Conservation (phyloP, 2,329 filamentous ascomycete genomes). For the Metarhizium humberi region DNA sequence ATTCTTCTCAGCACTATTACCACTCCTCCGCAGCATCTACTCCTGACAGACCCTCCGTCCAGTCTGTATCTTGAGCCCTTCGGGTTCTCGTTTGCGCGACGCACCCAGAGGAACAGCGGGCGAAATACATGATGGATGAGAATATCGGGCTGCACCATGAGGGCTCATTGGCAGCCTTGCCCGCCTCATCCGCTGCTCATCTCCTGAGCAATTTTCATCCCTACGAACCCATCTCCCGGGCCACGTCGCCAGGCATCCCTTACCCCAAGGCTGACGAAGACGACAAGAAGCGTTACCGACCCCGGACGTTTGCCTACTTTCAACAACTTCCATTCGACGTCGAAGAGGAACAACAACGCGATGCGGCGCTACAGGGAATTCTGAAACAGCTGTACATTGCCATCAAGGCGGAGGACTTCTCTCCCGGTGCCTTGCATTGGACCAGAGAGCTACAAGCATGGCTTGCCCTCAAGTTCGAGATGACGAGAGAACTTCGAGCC, state of each 20-base stretch:
- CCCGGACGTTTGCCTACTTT: conserved; percentile 89
- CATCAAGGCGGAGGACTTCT: conserved; percentile 86
- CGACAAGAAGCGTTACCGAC: conserved; percentile 61
- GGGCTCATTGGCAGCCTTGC: conserved; percentile 19
- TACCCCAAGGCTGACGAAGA: conserved; percentile 40
- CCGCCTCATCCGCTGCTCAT: conserved; percentile 22
- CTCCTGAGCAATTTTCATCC: conserved; percentile 30
- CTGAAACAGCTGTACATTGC: conserved; percentile 90
- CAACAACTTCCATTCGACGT: conserved; percentile 80
- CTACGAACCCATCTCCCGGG: conserved; percentile 68
- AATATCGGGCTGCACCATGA: conserved; percentile 25
- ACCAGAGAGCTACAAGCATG: conserved; percentile 91
- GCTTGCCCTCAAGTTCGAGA: conserved; percentile 95
- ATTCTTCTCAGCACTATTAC: background rate
- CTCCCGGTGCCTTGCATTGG: conserved; percentile 90
- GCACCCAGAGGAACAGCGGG: background rate
- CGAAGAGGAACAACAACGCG: conserved; percentile 69
- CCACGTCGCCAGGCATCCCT: conserved; percentile 69
- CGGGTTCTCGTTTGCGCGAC: background rate
- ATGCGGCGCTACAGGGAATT: conserved; percentile 75
- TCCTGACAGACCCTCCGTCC: background rate
- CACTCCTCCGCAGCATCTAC: background rate
- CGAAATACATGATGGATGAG: conserved; percentile 25
- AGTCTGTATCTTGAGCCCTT: background rate
- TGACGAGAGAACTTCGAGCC: conserved; percentile 73